Conservation (phyloP, 1,284 basidiomycete genomes). For the Ceratobasidium sp. region DNA sequence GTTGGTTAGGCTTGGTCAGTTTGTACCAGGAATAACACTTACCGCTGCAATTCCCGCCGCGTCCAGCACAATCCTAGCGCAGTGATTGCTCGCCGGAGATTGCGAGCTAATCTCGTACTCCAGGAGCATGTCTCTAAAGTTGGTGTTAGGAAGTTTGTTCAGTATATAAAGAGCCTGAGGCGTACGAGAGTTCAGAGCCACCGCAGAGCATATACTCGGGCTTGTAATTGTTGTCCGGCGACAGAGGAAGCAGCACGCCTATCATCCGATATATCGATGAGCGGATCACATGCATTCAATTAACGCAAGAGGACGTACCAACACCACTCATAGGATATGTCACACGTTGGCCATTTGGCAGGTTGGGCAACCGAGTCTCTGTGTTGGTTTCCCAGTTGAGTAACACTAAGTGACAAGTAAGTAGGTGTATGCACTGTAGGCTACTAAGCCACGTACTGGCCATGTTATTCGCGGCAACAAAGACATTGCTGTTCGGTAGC, state of each 20-base stretch:
- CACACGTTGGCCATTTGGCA: slow-evolving; percentile 82
- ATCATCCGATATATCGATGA: slow-evolving; percentile 53
- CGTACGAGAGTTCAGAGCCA: slow-evolving; percentile 61
- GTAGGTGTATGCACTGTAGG: slow-evolving; percentile 56
- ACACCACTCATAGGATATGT: slow-evolving; percentile 82
- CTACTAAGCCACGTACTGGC: not conserved
- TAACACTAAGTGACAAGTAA: slow-evolving; percentile 66
- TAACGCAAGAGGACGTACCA: slow-evolving; percentile 29
- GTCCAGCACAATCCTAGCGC: slow-evolving; percentile 73
- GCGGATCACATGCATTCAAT: slow-evolving; percentile 9
- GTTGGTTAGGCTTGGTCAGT: not conserved
- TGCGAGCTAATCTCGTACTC: slow-evolving; percentile 46
- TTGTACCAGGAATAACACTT: not conserved
- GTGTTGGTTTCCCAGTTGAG: slow-evolving; percentile 77
- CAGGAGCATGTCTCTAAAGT: slow-evolving; percentile 46
- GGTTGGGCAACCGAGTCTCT: slow-evolving; percentile 70
- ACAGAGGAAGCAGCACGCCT: slow-evolving; percentile 76
- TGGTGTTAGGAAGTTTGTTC: slow-evolving; percentile 48
- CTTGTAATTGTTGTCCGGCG: slow-evolving; percentile 68
- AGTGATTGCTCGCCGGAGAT: slow-evolving; percentile 61
- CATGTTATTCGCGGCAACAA: slow-evolving; percentile 5
- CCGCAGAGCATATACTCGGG: slow-evolving; percentile 82
- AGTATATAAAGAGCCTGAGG: slow-evolving; percentile 21
- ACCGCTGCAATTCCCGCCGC: slow-evolving; percentile 65
- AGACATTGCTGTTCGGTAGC: slow-evolving; percentile 1